A percentile compares a stretch with the other conserved stretches of the same genome.
These are phyloP conservation scores for Psidium friedrichsthalianum DNA, from an alignment of 345 rosid species.

Conservation along the genomic window DNA sequence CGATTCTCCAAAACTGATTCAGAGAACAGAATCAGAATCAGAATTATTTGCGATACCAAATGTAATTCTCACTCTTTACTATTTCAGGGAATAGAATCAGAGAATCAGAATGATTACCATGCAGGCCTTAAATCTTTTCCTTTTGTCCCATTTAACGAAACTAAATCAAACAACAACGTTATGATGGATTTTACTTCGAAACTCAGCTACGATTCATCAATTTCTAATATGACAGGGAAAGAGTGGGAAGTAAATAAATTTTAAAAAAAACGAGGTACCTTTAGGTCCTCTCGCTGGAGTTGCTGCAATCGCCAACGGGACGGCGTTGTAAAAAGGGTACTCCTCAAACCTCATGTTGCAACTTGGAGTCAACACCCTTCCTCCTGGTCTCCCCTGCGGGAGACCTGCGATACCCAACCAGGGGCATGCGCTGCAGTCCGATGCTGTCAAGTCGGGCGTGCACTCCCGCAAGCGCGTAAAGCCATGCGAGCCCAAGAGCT, in stretches of 20 bases:
- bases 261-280: not conserved
- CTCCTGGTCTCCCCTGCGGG: conserved; percentile 5
- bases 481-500: not conserved
- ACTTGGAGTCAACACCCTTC: conserved; percentile 3
- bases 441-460: no score
- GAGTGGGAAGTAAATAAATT: not conserved
- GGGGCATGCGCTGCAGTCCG: not conserved
- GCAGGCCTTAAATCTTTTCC: not conserved
- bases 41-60: no score
- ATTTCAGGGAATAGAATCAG: no score
- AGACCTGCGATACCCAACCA: not conserved
- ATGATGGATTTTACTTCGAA: not conserved
- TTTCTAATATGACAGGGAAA: no score
- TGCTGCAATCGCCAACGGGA: not conserved
- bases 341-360: conserved; percentile 22
- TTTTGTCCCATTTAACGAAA: not conserved
- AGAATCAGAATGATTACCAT: no score
- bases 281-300: not conserved
- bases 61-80: no score
- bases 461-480: not conserved
- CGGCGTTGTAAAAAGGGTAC: conserved; percentile 2
- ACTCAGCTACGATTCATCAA: not conserved
- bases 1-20: no score
- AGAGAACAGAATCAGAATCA: no score
- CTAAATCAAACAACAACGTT: not conserved